These are phyloP conservation scores for Pestalotiopsis sp. DNA, from an alignment of 2,329 filamentous ascomycete genomes.

Conservation along the genomic window DNA sequence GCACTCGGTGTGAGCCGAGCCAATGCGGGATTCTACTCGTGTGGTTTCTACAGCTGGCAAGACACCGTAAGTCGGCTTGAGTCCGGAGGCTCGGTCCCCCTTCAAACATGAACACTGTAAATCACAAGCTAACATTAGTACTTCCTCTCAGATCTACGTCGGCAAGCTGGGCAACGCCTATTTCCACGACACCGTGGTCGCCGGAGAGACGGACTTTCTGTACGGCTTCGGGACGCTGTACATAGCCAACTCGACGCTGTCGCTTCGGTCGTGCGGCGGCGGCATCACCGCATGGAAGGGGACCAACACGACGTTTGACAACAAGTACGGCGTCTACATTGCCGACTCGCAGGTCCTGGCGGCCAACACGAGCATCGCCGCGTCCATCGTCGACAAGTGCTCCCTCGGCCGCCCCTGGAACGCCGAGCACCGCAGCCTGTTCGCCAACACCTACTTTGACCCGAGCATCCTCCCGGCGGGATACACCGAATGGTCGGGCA, in stretches of 20 bases:
- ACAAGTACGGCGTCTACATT: constrained; percentile 71
- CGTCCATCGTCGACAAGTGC: constrained; percentile 45
- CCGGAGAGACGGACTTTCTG: constrained; percentile 69
- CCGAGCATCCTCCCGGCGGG: constrained; percentile 53
- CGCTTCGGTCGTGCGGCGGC: constrained; percentile 65
- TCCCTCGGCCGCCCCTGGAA: constrained; percentile 67
- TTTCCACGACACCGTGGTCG: constrained; percentile 62
- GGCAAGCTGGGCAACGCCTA: constrained; percentile 70
- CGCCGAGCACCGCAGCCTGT: constrained; percentile 57
- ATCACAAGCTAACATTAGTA: not conserved
- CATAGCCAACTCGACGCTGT: constrained; percentile 56
- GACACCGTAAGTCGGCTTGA: constrained; percentile 52
- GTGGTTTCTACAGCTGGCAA: constrained; percentile 69
- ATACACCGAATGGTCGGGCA: constrained; percentile 54
- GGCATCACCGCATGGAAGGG: constrained; percentile 73
- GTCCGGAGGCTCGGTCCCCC: not conserved
- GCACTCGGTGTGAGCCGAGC: constrained; percentile 65
- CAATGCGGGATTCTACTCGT: constrained; percentile 69
- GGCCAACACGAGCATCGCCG: constrained; percentile 52
- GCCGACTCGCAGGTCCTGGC: constrained; percentile 55
- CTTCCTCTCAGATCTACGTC: constrained; percentile 45
- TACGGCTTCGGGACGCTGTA: constrained; percentile 70
- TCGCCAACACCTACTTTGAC: constrained; percentile 58
- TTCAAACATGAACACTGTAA: no score
- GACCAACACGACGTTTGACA: constrained; percentile 64